A percentile compares a stretch with the other conserved stretches of the same genome.
These are phyloP conservation scores for Zymoseptoria passerinii DNA, from an alignment of 2,329 filamentous ascomycete species.

Conservation along the genomic window DNA sequence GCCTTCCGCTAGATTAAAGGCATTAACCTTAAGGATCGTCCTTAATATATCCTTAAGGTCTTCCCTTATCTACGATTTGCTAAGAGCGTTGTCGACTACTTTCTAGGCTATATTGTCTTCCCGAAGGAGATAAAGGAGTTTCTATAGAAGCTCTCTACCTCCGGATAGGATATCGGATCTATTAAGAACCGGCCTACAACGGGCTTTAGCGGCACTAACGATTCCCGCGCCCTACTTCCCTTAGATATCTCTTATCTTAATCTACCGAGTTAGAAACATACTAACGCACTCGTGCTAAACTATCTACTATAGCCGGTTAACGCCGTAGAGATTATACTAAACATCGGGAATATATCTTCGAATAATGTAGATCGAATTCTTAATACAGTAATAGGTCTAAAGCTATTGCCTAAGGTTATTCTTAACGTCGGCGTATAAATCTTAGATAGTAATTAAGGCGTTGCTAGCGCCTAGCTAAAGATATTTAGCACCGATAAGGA, in stretches of 20 bases:
- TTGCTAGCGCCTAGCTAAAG: slow-evolving; percentile 48
- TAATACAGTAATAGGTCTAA: slow-evolving; percentile 32
- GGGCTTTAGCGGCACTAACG: slow-evolving; percentile 66
- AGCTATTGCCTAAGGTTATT: slow-evolving; percentile 47
- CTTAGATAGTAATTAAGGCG: slow-evolving; percentile 51
- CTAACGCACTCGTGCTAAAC: slow-evolving; percentile 57
- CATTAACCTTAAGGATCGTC: slow-evolving; percentile 22
- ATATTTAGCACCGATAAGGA: slow-evolving; percentile 24
- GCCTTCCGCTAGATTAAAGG: slow-evolving; percentile 17
- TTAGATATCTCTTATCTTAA: slow-evolving; percentile 55
- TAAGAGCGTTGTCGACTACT: slow-evolving; percentile 56
- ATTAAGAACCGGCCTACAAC: slow-evolving; percentile 49
- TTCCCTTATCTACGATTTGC: slow-evolving; percentile 42
- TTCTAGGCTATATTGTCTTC: slow-evolving; percentile 58
- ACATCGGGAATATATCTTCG: not conserved
- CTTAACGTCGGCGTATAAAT: slow-evolving; percentile 65
- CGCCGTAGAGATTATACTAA: slow-evolving; percentile 11
- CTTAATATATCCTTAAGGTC: slow-evolving; percentile 13
- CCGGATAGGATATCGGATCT: slow-evolving; percentile 58
- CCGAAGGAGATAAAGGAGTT: slow-evolving; percentile 58
- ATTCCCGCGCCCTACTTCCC: slow-evolving; percentile 53
- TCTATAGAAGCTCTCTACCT: slow-evolving; percentile 52
- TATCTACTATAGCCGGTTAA: slow-evolving; percentile 51
- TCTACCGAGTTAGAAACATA: slow-evolving; percentile 49
- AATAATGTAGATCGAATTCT: slow-evolving; percentile 35